Evolutionary conservation across 2,329 filamentous ascomycete species (phyloP), one percentile per base, ranked within the genome.

Genomic region (Meredithiella fracta): DNA sequence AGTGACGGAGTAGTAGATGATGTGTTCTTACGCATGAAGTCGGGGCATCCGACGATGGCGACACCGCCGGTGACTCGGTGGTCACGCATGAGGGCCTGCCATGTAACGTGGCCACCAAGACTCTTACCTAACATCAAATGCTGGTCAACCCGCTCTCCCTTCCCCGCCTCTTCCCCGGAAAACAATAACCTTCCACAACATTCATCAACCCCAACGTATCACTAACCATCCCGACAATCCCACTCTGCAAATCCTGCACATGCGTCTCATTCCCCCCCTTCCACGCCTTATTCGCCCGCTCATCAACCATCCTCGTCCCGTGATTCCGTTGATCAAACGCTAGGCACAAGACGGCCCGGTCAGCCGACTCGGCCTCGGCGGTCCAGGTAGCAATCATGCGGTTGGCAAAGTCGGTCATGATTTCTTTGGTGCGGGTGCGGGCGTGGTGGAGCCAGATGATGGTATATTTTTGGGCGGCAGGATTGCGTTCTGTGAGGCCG

Each of bases 271-370:
- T 95, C 29, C 88, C 89, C 38, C 78, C 69, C 47, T 51, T 53
- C 91, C 90, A 97, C 3, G 83, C 75, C 62, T 83, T 73, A 66
- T 96, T 97, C 25, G 84, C 80, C 17, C 74, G 62, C 6, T 77
- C 70, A 62, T 83, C 75, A 1, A 91, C 78, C 58, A 81, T 68
- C 55, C 92, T 73, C 2, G 78, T 76, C 25, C 92, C 92, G 68
- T 97, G 92, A 67, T 97, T 97, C 49, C 91, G 79, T 72, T 95
- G 89, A 69, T 97, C 92, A 67, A 95, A 94, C 1, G 84, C 79
- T 11, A 90, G 78, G 1, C 86, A 89, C 52, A 97, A 82, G 42
- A 97, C 69, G 0, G 85, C 85, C 70, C 68, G 64, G 55, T 59
- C 65, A 44, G n/a, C 14, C 5, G 34, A 20, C 56, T 63, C 62